These are phyloP conservation scores for Alternaria triticimaculans DNA, from an alignment of 2,329 filamentous ascomycete species.

Conservation along the genomic window DNA sequence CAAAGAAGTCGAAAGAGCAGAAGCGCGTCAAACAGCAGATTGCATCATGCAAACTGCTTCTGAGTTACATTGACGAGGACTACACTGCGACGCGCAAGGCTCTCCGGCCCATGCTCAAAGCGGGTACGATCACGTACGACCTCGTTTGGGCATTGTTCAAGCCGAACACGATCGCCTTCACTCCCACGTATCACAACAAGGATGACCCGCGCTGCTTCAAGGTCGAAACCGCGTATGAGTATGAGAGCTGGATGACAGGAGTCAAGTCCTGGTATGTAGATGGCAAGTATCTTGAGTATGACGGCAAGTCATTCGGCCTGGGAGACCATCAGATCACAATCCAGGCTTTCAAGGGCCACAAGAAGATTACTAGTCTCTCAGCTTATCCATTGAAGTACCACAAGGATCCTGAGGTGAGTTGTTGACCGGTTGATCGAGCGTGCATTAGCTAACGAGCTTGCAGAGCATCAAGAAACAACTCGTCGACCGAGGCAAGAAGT, in stretches of 20 bases:
- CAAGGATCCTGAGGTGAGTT: conserved; percentile 64
- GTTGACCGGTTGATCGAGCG: too few species aligned
- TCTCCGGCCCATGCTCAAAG: conserved; percentile 79
- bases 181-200: conserved; percentile 75
- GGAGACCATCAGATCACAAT: conserved; percentile 75
- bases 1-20: conserved; percentile 67
- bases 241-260: conserved; percentile 67
- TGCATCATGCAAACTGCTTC: conserved; percentile 72
- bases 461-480: conserved; percentile 67
- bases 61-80: conserved; percentile 81
- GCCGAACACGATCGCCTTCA: conserved; percentile 79
- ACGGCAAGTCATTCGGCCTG: conserved; percentile 84
- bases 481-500: conserved; percentile 83
- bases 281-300: conserved; percentile 82
- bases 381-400: conserved; percentile 84
- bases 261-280: conserved; percentile 80
- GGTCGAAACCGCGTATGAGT: conserved; percentile 76
- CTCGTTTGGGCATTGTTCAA: conserved; percentile 89
- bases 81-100: conserved; percentile 80
- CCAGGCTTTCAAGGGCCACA: conserved; percentile 76
- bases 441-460: not conserved
- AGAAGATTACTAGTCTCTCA: conserved; percentile 79
- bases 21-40: conserved; percentile 66
- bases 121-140: conserved; percentile 86
- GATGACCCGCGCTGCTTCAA: conserved; percentile 85